Percentiles rank a stretch among this genome's conserved stretches.
These are phyloP conservation scores for Acanthamoeba castellanii DNA, from an alignment of 208 protist species.

Conservation along the genomic window DNA sequence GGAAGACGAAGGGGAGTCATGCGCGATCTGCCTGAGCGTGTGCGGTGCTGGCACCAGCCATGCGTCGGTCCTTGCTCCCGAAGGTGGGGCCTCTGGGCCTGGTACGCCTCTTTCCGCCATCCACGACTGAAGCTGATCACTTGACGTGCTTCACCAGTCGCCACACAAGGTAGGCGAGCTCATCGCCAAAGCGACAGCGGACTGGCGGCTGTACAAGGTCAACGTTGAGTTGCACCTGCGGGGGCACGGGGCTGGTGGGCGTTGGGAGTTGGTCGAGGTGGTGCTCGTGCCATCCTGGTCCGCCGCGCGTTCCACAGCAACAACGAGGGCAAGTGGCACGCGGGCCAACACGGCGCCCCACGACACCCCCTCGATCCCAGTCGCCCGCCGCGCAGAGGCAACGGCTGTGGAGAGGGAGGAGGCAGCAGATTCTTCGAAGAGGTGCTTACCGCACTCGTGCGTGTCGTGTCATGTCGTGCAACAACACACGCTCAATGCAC, in stretches of 20 bases:
- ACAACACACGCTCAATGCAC: too few relatives aligned
- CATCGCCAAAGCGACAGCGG: not conserved
- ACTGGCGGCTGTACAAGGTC: not conserved
- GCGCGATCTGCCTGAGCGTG: slow-evolving; percentile 63
- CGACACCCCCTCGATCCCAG: not conserved
- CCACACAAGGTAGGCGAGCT: not conserved
- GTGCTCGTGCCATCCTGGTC: not conserved
- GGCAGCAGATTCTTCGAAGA: not conserved
- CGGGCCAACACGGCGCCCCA: slow-evolving; percentile 19
- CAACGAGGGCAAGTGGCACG: not conserved
- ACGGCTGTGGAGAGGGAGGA: not conserved
- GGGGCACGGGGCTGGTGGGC: not conserved
- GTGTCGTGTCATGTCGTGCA: not conserved
- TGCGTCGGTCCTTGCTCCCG: not conserved
- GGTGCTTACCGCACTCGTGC: not conserved
- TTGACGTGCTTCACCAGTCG: not conserved
- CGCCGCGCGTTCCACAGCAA: not conserved
- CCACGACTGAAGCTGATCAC: not conserved
- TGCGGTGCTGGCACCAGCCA: not conserved
- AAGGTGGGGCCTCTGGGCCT: not conserved
- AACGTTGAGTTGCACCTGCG: slow-evolving; percentile 38
- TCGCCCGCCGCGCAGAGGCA: not conserved
- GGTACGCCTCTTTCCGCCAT: too few relatives aligned
- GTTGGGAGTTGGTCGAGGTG: not conserved
- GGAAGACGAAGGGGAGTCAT: not conserved